These are phyloP conservation scores for Peronospora belbahrii DNA, from an alignment of 352 stramenopile species.

Conservation along the genomic window DNA sequence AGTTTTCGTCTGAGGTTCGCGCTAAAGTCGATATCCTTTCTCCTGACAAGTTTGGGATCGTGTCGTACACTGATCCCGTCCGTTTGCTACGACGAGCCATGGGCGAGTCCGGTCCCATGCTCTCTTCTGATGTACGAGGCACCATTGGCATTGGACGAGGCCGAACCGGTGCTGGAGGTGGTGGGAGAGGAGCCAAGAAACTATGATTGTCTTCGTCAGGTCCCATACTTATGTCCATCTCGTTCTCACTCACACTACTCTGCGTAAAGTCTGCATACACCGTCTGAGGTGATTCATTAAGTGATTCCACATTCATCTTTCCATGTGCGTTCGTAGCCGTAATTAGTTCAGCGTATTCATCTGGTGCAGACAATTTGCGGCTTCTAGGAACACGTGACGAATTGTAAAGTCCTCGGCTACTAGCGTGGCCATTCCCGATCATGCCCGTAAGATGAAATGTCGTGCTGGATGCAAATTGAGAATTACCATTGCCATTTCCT, in stretches of 20 bases:
- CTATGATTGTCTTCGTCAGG: conserved; percentile 20
- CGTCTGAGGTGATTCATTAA: neutral
- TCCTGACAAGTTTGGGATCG: conserved; percentile 19
- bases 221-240: conserved; percentile 22
- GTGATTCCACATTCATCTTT: conserved; percentile 10
- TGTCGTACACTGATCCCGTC: conserved; percentile 32
- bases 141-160: too few relatives aligned
- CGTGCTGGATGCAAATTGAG: conserved; percentile 8
- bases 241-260: conserved; percentile 11
- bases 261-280: conserved; percentile 17
- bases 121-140: neutral
- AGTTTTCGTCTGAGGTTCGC: conserved; percentile 15
- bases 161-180: neutral
- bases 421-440: conserved; percentile 15
- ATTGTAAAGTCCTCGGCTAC: conserved; percentile 3
- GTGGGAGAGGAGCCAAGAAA: conserved; percentile 15
- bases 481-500: conserved; percentile 4
- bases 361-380: conserved; percentile 24
- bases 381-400: conserved; percentile 10
- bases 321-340: conserved; percentile 25
- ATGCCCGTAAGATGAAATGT: conserved; percentile 26
- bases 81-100: conserved; percentile 16
- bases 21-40: conserved; percentile 16
- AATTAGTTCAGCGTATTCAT: conserved; percentile 33
- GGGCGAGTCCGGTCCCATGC: conserved; percentile 12